These are phyloP conservation scores for Emydomyces testavorans DNA, from an alignment of 2,329 filamentous ascomycete species.

Conservation along the genomic window DNA sequence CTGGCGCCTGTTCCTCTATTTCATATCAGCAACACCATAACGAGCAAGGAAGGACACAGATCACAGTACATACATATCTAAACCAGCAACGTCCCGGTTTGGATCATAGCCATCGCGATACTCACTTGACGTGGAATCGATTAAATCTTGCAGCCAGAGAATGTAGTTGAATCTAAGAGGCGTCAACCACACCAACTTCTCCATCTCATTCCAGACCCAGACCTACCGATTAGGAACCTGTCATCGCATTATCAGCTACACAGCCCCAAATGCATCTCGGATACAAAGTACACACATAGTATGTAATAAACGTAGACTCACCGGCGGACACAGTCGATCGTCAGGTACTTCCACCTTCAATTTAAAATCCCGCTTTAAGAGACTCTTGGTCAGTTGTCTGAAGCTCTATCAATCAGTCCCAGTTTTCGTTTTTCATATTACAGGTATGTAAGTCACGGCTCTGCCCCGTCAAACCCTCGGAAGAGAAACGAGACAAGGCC, in stretches of 20 bases:
- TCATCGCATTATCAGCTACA: background rate
- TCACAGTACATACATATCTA: conserved; percentile 54
- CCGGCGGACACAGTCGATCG: conserved; percentile 76
- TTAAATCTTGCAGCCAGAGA: conserved; percentile 69
- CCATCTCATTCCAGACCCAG: background rate
- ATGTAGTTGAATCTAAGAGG: conserved; percentile 69
- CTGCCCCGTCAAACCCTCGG: too few species aligned
- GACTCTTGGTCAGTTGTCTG: conserved; percentile 60
- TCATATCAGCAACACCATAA: background rate
- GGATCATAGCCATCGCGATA: conserved; percentile 42
- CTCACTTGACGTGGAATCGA: conserved; percentile 54
- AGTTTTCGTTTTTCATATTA: background rate
- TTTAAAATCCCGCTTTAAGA: conserved; percentile 65
- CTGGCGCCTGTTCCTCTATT: conserved; percentile 74
- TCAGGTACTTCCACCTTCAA: conserved; percentile 58
- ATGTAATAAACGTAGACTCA: conserved; percentile 31
- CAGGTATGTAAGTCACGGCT: too few species aligned
- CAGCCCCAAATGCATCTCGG: background rate
- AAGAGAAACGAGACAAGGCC: too few species aligned
- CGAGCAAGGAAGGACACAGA: background rate
- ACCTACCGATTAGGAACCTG: conserved; percentile 39
- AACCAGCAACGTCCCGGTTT: conserved; percentile 49
- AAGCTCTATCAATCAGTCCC: background rate
- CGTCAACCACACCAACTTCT: background rate
- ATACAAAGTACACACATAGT: background rate